Conservation (phyloP, 139 green algal genomes). For the Coccomyxa sp. region DNA sequence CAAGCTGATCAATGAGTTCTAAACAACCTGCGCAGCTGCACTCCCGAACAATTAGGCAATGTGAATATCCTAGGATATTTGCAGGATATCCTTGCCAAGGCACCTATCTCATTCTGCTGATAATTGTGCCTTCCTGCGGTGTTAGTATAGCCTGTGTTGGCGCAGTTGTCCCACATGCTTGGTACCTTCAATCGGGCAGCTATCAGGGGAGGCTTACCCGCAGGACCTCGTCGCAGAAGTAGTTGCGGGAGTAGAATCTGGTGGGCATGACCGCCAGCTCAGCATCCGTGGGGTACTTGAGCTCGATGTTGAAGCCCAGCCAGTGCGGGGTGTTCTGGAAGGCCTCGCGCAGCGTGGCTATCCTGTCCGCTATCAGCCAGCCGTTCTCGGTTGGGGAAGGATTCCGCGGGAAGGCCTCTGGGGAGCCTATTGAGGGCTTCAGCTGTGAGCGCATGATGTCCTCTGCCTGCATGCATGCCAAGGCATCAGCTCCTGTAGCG, state of each 20-base stretch:
- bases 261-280: constrained; percentile 25
- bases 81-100: no score
- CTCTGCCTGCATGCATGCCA: constrained; percentile 18
- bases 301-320: constrained; percentile 51
- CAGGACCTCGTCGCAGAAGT: constrained; percentile 42
- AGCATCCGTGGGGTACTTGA: constrained; percentile 42
- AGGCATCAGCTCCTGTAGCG: no score
- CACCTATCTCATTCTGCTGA: no score
- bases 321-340: constrained; percentile 35
- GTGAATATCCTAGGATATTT: no score
- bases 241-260: constrained; percentile 33
- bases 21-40: no score
- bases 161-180: no score
- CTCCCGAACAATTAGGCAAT: no score
- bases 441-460: constrained; percentile 34
- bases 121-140: no score
- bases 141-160: no score
- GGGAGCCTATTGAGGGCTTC: constrained; percentile 14
- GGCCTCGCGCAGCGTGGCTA: constrained; percentile 35
- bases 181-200: no score
- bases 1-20: no score
- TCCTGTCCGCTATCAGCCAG: constrained; percentile 20
- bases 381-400: background rate
- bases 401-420: background rate
- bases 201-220: no score